Evolutionary conservation across 768 basidiomycete species (phyloP).

Genomic region (Trametes meyenii): DNA sequence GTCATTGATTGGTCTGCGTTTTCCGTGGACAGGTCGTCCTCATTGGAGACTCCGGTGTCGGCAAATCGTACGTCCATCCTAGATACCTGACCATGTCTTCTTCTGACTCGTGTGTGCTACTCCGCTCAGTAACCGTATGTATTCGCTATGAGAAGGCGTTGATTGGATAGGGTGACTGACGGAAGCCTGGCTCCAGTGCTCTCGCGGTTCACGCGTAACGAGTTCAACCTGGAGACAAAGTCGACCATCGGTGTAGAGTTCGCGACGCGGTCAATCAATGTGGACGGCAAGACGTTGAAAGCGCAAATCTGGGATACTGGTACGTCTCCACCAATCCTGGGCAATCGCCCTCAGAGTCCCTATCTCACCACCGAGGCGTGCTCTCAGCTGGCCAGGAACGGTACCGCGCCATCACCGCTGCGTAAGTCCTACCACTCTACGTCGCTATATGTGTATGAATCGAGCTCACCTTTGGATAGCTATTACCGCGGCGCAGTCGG

Average conservation of each 20-base stretch:
- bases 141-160: background rate
- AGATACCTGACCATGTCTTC: slow-evolving; percentile 2
- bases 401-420: slow-evolving; percentile 96
- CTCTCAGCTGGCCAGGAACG: slow-evolving; percentile 93
- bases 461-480: slow-evolving; percentile 40
- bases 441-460: background rate
- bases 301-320: slow-evolving; percentile 99
- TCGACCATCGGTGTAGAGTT: slow-evolving; percentile 99
- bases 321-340: slow-evolving; percentile 41
- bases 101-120: background rate
- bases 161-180: slow-evolving; percentile 4
- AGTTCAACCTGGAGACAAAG: slow-evolving; percentile 99
- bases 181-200: slow-evolving; percentile 64
- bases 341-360: background rate
- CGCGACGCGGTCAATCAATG: slow-evolving; percentile 90
- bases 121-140: slow-evolving; percentile 63
- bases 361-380: background rate
- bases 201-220: slow-evolving; percentile 98
- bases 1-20: slow-evolving; percentile 18
- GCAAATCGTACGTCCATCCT: slow-evolving; percentile 86
- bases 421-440: slow-evolving; percentile 51
- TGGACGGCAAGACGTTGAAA: slow-evolving; percentile 97
- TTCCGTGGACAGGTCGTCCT: slow-evolving; percentile 78
- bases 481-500: slow-evolving; percentile 98
- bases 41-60: slow-evolving; percentile 98